Base-by-base conservation (phyloP, 2,329 filamentous ascomycete genomes). In the Paradendryphiella salina region DNA sequence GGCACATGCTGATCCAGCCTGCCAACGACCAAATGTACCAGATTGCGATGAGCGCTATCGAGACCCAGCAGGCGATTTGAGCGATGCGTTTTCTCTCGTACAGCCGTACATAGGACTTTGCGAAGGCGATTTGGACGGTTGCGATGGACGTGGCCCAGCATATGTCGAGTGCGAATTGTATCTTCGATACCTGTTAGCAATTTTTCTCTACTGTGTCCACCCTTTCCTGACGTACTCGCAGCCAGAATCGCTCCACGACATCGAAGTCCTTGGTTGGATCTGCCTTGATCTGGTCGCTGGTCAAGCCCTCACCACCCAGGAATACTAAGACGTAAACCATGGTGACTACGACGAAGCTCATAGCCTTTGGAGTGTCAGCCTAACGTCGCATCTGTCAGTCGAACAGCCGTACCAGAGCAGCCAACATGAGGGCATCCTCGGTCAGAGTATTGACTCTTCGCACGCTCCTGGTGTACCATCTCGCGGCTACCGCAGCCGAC, bases 81-180 rank as follows among this genome's bases (percentile, higher is more conserved):
- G 52, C 38, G 17, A 45, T 9, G 3, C 36, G 46, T n/a, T 50
- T 54, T n/a, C 32, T 39, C 18, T 57, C 52, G 31, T 59, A 63
- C 4, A 61, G 35, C 9, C 60, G 58, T n/a, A 59, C 32, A 31
- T 63, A 63, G 48, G 56, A 59, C 35, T 54, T 49, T 15, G 54
- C 48, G 14, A 61, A 55, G 7, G 54, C 57, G 34, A 63, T 45
- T 23, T 63, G 58, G n/a, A 63, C 51, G n/a, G 54, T 53, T 20
- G 56, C 49, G 36, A 63, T 42, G 8, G 60, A 61, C 10, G 56
- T 59, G 26, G 57, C 58, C 60, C 60, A 63, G 49, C 58, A 63
- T 15, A 56, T 54, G 23, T 63, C 58, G 40, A 63, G 46, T 23
- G 58, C 54, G 34, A 63, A 60, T 52, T 63, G 58, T 18, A 57